These are phyloP conservation scores for Ophiocordyceps camponoti-saundersi DNA, from an alignment of 2,329 filamentous ascomycete genomes.

Conservation along the genomic window DNA sequence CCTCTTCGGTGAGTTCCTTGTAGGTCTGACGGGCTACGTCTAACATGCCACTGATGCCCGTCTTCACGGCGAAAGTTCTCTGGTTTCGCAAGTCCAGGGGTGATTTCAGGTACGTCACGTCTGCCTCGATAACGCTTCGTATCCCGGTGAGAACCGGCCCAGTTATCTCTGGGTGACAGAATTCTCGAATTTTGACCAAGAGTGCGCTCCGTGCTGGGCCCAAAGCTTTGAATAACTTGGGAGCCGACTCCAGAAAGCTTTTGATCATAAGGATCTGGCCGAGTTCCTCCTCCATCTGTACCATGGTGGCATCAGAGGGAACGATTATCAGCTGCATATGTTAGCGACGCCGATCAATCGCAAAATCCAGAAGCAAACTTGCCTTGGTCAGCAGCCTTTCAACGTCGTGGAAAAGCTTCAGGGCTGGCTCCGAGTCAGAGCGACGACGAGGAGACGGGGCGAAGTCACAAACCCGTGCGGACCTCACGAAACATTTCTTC, in stretches of 20 bases:
- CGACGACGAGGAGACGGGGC: background rate
- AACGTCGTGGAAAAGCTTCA: conserved; percentile 60
- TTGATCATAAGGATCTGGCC: conserved; percentile 82
- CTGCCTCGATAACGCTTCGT: conserved; percentile 55
- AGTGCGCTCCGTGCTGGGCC: conserved; percentile 45
- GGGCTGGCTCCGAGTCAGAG: conserved; percentile 26
- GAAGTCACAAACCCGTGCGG: conserved; percentile 38
- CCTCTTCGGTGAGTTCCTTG: conserved; percentile 71
- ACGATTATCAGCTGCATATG: conserved; percentile 53
- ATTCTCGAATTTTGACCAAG: conserved; percentile 48
- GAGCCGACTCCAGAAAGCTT: conserved; percentile 54
- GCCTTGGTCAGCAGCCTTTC: conserved; percentile 68
- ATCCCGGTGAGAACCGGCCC: conserved; percentile 48
- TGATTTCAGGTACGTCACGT: conserved; percentile 60
- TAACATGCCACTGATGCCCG: conserved; percentile 68
- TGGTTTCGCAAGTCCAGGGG: conserved; percentile 82
- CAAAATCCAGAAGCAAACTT: background rate
- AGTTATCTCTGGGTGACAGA: conserved; percentile 49
- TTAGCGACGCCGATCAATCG: background rate
- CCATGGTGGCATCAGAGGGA: conserved; percentile 45
- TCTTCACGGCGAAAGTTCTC: conserved; percentile 74
- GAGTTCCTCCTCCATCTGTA: conserved; percentile 61
- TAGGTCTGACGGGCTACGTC: conserved; percentile 82
- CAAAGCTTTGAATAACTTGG: conserved; percentile 51
- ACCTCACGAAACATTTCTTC: conserved; percentile 73